Evolutionary conservation across 1,284 basidiomycete genomes (phyloP), one percentile per base, ranked within the genome.

Genomic region (Ganoderma resinaceum): DNA sequence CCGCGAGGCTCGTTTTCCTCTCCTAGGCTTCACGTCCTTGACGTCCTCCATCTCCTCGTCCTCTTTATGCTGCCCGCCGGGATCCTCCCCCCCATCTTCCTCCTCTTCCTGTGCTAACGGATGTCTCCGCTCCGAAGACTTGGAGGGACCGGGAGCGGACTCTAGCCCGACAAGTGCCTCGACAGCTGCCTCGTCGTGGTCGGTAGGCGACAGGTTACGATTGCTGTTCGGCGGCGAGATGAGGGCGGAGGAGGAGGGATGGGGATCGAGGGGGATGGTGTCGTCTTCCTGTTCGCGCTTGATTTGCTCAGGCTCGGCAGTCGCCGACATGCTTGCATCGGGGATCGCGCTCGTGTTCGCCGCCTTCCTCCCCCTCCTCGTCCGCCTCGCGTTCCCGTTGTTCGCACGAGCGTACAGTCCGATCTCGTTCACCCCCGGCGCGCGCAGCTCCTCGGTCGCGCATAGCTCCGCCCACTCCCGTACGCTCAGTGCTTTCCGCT

Each of bases 391-490:
- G 49, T 65, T 72, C 46, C 62, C 72, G 61, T 75, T 75, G 66
- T 72, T 69, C 60, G 82, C 78, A 33, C 88, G 84, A 52, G 86
- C 83, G 72, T 87, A 85, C 55, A 88, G 76, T 6, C 89, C 89
- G 42, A 92, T 82, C 69, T 92, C 91, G 57, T 87, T 83, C n/a
- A 91, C 80, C n/a, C 89, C 86, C 14, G 90, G 91, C 0, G 91
- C 87, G 46, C 89, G 85, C 65, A 86, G 87, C 12, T 92, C 91
- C 23, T 90, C 88, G 72, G 88, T 90, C 31, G 80, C 79, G 76
- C 93, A 95, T n/a, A 95, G 85, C 74, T 94, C 91, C 3, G 87
- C 89, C 95, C 95, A 97, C 77, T 96, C 94, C 68, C 94, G 89
- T 33, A 96, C 88, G 70, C 90, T 92, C 85, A 96, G 88, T 23